Evolutionary conservation across 352 stramenopile species (phyloP).

Genomic region (Achlya hypogyna): DNA sequence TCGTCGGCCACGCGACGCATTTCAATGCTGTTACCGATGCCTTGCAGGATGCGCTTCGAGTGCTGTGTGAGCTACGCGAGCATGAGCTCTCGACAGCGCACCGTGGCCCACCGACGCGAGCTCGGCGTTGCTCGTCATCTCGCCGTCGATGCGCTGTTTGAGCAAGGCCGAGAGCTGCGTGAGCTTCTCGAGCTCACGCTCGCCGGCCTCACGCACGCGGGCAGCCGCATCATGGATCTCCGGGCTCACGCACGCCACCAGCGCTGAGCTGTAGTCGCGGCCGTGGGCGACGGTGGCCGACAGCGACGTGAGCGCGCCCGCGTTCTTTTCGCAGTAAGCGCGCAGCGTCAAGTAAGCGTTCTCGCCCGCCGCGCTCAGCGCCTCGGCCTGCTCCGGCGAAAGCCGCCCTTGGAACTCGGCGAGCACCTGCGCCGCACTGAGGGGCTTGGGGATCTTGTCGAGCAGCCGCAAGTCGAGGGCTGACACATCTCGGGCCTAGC

Average conservation of each 20-base stretch:
- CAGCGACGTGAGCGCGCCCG: conserved; percentile 60
- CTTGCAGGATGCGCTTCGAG: conserved; percentile 16
- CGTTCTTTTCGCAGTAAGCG: conserved; percentile 57
- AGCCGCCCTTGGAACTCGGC: conserved; percentile 59
- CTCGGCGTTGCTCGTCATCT: conserved; percentile 18
- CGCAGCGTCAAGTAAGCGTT: conserved; percentile 48
- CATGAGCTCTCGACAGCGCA: neutral
- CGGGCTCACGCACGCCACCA: conserved; percentile 52
- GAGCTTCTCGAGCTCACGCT: conserved; percentile 47
- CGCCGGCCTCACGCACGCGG: conserved; percentile 37
- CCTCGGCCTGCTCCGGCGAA: conserved; percentile 41
- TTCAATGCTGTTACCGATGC: conserved; percentile 14
- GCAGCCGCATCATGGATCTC: conserved; percentile 47
- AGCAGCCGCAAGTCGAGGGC: conserved; percentile 64
- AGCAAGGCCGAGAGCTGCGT: conserved; percentile 38
- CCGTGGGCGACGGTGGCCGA: conserved; percentile 62
- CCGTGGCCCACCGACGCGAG: neutral
- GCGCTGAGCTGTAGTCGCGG: conserved; percentile 49
- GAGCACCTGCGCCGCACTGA: conserved; percentile 54
- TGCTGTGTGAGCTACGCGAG: conserved; percentile 6
- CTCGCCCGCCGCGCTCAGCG: conserved; percentile 42
- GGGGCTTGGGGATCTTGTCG: conserved; percentile 50
- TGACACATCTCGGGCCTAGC: conserved; percentile 35
- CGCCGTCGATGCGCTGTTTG: conserved; percentile 29
- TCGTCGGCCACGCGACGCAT: conserved; percentile 16